phyloP scores from a whole-genome alignment of 2,329 filamentous ascomycete species.

The Aspergillus sp. region DNA sequence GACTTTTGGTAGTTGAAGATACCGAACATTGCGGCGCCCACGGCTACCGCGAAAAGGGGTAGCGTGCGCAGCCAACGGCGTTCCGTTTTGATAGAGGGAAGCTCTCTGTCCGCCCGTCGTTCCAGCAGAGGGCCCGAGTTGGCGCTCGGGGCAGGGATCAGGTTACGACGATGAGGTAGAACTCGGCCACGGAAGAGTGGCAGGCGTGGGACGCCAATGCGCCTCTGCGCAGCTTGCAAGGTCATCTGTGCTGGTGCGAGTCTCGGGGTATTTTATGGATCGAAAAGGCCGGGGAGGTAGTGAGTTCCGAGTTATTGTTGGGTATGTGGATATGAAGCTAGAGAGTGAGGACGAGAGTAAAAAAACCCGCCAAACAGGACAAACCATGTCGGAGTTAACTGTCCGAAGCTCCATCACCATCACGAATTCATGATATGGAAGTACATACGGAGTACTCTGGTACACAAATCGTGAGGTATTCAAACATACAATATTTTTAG shows the following conservation, averaged over 20 bases:
- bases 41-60: conserved; percentile 71
- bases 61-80: conserved; percentile 68
- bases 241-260: conserved; percentile 7
- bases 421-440: not conserved
- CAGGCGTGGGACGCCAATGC: conserved; percentile 13
- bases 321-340: not conserved
- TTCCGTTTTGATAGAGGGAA: conserved; percentile 40
- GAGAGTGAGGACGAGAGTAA: not conserved
- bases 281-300: too few relatives aligned
- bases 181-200: conserved; percentile 7
- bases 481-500: not conserved
- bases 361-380: conserved; percentile 10
- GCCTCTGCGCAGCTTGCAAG: conserved; percentile 10
- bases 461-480: not conserved
- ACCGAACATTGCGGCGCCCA: conserved; percentile 67
- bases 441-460: conserved; percentile 8
- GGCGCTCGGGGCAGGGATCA: conserved; percentile 47
- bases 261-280: conserved; percentile 1
- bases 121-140: conserved; percentile 49
- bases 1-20: conserved; percentile 99
- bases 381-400: conserved; percentile 6
- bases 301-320: too few relatives aligned
- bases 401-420: too few relatives aligned
- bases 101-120: conserved; percentile 49
- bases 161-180: conserved; percentile 32